Base-by-base conservation (phyloP, 257 asterid species). In the Solanum pimpinellifolium region DNA sequence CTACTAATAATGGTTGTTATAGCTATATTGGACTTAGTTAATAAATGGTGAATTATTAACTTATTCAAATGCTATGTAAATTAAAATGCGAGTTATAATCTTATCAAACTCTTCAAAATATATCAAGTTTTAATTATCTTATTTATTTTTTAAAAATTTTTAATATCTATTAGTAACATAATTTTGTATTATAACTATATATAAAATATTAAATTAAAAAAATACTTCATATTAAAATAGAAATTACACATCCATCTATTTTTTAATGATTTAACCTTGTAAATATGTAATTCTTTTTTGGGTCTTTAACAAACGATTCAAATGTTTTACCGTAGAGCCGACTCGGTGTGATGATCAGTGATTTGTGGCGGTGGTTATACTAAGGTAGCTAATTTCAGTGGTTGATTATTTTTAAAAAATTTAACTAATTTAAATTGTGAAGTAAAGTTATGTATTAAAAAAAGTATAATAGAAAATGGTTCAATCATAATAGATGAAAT, bases 1-100 rank as follows among this genome's bases (percentile, higher is more conserved):
- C 69, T 60, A 60, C 4, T 60, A 56, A 18, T 56, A 52, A 52
- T 52, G 1, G 15, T 49, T 52, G 14, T 47, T 52, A 56, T 56
- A 56, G 65, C 20, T 56, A 56, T 18, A 56, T 56, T 56, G n/a
- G 11, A 56, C 11, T 56, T 18, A 18, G 25, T 56, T 0, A 20
- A 52, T 52, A 52, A 52, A 52, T 52, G 23, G 0, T 52, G 60
- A 1, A 9, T 16, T 52, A 52, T 16, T 52, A 1, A 52, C 4
- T 0, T 52, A 0, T 6, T 0, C 9, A 52, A 18, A 56, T 1
- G n/a, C 2, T 56, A 56, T 0, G 3, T 1, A 1, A 10, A 10
- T 0, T 7, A 10, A 56, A 18, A 18, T 18, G 25, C 0, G 4
- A 20, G 11, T 56, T 4, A 18, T 56, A 56, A 56, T 10, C 65